A percentile compares a stretch with the other conserved stretches of the same genome.
Conservation (phyloP, 441 rosid species). For the Biscutella laevigata region DNA sequence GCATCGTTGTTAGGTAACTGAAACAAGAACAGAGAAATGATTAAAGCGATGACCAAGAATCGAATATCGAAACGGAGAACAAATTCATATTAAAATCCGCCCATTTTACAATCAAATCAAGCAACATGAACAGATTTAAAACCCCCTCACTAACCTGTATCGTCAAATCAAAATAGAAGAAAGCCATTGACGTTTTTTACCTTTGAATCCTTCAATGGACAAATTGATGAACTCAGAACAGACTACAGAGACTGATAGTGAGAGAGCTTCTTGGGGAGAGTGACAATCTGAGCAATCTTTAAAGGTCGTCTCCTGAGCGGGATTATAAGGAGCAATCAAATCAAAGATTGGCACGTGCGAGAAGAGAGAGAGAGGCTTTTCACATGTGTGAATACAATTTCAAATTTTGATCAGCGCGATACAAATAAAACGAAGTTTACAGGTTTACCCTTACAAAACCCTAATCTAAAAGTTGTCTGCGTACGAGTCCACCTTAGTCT, state of each 20-base stretch:
- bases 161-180: not conserved
- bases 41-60: not conserved
- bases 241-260: not conserved
- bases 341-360: constrained; percentile 16
- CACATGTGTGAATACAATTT: not conserved
- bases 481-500: not conserved
- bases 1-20: constrained; percentile 32
- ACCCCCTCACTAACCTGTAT: not conserved
- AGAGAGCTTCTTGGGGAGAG: constrained; percentile 12
- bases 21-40: not conserved
- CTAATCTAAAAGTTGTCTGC: not conserved
- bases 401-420: constrained; percentile 14
- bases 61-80: not conserved
- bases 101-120: not conserved
- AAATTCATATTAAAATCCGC: not conserved
- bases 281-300: constrained; percentile 19
- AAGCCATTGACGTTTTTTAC: not conserved
- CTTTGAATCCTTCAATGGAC: constrained; percentile 11
- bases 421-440: not conserved
- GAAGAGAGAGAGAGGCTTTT: not conserved
- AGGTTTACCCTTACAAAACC: not conserved
- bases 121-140: not conserved
- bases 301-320: constrained; percentile 18
- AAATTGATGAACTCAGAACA: not conserved
- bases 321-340: constrained; percentile 15